These are phyloP conservation scores for Arthrobotrys iridis DNA, from an alignment of 2,329 filamentous ascomycete genomes.

Conservation along the genomic window DNA sequence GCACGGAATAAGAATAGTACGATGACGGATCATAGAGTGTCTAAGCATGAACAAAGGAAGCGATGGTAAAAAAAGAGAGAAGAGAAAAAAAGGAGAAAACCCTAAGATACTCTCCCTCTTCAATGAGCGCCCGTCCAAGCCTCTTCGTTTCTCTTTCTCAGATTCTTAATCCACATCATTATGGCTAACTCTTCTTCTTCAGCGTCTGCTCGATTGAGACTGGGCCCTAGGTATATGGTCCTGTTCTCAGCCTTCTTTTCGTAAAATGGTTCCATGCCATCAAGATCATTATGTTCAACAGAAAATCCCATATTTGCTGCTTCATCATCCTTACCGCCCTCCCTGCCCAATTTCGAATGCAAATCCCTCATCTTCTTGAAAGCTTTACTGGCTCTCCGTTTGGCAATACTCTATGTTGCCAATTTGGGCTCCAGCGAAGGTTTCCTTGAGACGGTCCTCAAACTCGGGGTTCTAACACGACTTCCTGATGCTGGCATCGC, in stretches of 20 bases:
- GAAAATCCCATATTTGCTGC: background rate
- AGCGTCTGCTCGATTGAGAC: conserved; percentile 13
- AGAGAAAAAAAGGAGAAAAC: background rate
- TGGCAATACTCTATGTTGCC: conserved; percentile 41
- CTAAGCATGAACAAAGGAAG: background rate
- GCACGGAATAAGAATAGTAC: background rate
- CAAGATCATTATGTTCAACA: no score
- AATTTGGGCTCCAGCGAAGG: conserved; percentile 42
- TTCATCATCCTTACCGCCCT: background rate
- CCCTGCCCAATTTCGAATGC: background rate
- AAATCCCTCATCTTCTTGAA: background rate
- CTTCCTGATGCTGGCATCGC: conserved; percentile 21
- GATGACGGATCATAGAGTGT: background rate
- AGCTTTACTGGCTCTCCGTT: conserved; percentile 16
- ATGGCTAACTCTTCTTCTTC: conserved; percentile 52
- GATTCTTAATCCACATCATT: conserved; percentile 47
- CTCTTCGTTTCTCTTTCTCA: conserved; percentile 38
- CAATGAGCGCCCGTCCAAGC: conserved; percentile 1
- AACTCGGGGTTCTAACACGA: conserved; percentile 37
- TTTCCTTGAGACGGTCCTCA: conserved; percentile 33
- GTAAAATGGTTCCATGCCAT: no score
- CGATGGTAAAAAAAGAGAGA: background rate
- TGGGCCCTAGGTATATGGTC: background rate
- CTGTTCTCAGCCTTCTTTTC: background rate
- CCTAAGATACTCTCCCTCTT: conserved; percentile 5